Evolutionary conservation across 2,329 filamentous ascomycete genomes (phyloP).

Genomic region (Penicillium capsulatum): DNA sequence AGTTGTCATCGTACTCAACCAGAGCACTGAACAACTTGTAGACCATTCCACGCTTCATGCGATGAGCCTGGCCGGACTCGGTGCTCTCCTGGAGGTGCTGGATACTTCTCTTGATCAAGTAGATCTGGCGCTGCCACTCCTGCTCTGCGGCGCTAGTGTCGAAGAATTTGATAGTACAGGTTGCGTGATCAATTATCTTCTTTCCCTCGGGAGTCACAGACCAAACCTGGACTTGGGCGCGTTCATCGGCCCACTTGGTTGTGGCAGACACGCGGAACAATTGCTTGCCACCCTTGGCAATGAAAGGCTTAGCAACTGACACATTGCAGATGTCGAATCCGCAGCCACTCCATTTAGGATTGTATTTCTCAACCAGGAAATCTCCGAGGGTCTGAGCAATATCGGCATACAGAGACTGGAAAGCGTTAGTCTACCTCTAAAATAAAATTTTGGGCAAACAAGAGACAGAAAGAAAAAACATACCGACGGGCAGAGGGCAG

Average conservation of each 20-base stretch:
- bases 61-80: constrained; percentile 62
- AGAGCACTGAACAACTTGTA: constrained; percentile 68
- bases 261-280: constrained; percentile 37
- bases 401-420: constrained; percentile 35
- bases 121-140: constrained; percentile 57
- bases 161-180: constrained; percentile 34
- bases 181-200: constrained; percentile 36
- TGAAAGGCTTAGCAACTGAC: constrained; percentile 51
- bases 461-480: constrained; percentile 3
- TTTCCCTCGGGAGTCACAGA: constrained; percentile 38
- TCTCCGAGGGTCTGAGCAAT: constrained; percentile 36
- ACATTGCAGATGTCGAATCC: constrained; percentile 37
- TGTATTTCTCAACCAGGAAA: constrained; percentile 33
- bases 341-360: constrained; percentile 28
- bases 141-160: constrained; percentile 23
- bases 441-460: too few species aligned
- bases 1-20: constrained; percentile 55
- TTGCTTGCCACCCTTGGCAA: constrained; percentile 44
- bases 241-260: constrained; percentile 34
- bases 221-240: constrained; percentile 31
- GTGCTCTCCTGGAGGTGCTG: constrained; percentile 58
- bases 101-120: constrained; percentile 63
- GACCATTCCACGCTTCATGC: constrained; percentile 68
- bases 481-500: constrained; percentile 35
- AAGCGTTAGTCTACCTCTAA: constrained; percentile 4